phyloP scores from a whole-genome alignment of 768 basidiomycete species.

The Tulasnella sp. region DNA sequence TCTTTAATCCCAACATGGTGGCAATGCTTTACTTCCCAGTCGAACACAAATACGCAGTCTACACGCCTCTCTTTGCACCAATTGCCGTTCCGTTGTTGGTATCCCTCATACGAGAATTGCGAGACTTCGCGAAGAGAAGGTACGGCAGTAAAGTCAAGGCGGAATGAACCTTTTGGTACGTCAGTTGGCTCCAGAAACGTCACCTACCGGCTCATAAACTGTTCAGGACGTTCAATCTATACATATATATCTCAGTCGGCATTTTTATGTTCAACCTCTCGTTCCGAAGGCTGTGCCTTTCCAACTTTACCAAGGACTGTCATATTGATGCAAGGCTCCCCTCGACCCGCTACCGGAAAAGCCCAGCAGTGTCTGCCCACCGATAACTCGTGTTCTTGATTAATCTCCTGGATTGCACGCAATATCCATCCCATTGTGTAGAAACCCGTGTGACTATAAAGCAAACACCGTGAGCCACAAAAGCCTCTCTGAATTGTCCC shows the following conservation, averaged over 20 bases:
- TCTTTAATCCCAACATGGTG: slow-evolving; percentile 95
- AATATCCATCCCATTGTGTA: not conserved
- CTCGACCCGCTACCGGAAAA: not conserved
- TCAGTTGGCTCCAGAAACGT: not conserved
- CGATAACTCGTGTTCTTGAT: not conserved
- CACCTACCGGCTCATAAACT: not conserved
- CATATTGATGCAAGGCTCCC: not conserved
- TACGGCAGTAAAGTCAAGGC: not conserved
- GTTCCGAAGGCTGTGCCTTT: not conserved
- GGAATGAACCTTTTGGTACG: not conserved
- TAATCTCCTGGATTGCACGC: not conserved
- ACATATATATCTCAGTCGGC: not conserved
- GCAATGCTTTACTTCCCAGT: slow-evolving; percentile 94
- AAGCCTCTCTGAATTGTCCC: too few relatives aligned
- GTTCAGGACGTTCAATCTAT: too few relatives aligned
- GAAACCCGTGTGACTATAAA: not conserved
- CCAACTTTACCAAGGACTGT: not conserved
- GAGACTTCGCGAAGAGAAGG: not conserved
- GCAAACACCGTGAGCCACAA: not conserved
- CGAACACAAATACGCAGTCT: slow-evolving; percentile 96
- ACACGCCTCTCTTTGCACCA: slow-evolving; percentile 90
- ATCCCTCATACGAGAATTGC: slow-evolving; percentile 63
- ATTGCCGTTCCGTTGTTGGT: slow-evolving; percentile 75
- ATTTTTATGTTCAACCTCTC: not conserved
- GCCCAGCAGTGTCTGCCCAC: not conserved